These are phyloP conservation scores for Wallacemonas sp. DNA, from an alignment of 208 protist species.

Conservation along the genomic window DNA sequence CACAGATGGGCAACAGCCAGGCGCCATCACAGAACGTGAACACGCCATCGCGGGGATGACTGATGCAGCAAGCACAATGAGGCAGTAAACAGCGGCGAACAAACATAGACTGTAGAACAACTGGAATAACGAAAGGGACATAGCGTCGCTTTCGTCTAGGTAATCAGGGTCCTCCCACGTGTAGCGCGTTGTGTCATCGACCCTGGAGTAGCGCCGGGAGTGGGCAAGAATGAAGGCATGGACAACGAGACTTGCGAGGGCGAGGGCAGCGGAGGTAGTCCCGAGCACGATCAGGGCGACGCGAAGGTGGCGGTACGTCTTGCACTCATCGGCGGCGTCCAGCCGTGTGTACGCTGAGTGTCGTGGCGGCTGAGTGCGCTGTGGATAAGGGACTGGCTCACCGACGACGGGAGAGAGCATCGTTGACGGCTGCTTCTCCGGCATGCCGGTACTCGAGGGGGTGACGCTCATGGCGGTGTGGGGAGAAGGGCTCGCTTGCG, in stretches of 20 bases:
- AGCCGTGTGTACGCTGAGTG: too few species aligned
- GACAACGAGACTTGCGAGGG: background rate
- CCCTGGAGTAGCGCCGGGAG: background rate
- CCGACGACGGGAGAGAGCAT: too few species aligned
- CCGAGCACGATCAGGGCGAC: background rate
- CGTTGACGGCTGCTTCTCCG: too few species aligned
- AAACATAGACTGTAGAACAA: background rate
- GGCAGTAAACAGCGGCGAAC: background rate
- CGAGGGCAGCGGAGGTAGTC: background rate
- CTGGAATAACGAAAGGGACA: background rate
- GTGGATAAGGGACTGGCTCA: too few species aligned
- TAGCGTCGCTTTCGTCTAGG: background rate
- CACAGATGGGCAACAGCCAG: background rate
- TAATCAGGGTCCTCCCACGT: background rate
- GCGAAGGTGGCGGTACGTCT: background rate
- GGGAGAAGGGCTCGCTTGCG: too few species aligned
- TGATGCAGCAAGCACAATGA: background rate
- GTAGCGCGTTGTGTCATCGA: background rate
- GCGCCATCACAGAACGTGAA: background rate
- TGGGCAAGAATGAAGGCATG: background rate
- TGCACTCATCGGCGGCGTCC: too few species aligned
- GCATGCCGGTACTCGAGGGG: too few species aligned
- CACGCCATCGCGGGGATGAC: background rate
- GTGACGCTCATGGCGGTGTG: too few species aligned
- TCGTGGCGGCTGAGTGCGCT: too few species aligned